phyloP scores from a whole-genome alignment of 2,329 filamentous ascomycete genomes.

The Fusarium burgessii region DNA sequence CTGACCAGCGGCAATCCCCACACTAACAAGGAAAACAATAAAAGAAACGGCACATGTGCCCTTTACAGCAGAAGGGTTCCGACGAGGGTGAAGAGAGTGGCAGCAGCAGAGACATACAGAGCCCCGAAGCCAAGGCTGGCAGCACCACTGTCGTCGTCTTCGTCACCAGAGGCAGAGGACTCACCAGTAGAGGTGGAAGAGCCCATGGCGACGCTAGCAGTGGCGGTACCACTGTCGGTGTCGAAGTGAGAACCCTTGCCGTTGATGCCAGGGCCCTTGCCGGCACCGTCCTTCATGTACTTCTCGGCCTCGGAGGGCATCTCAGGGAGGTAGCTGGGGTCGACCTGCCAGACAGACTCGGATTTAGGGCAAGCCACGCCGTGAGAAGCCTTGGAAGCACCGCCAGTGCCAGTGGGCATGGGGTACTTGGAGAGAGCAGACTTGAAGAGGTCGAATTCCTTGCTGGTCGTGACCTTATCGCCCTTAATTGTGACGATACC shows the following conservation, averaged over 20 bases:
- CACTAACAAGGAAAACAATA: slow-evolving; percentile 26
- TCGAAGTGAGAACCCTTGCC: slow-evolving; percentile 67
- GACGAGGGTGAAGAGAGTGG: slow-evolving; percentile 54
- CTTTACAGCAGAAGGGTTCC: slow-evolving; percentile 56
- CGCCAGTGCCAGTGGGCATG: slow-evolving; percentile 63
- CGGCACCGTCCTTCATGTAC: slow-evolving; percentile 67
- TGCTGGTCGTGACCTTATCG: slow-evolving; percentile 63
- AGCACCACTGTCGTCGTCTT: slow-evolving; percentile 50
- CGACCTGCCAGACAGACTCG: slow-evolving; percentile 63
- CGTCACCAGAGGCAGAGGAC: slow-evolving; percentile 28
- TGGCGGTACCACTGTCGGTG: slow-evolving; percentile 60
- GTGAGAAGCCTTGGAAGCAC: slow-evolving; percentile 61
- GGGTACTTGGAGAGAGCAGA: slow-evolving; percentile 62
- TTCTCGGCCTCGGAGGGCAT: slow-evolving; percentile 64
- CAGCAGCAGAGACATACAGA: slow-evolving; percentile 52
- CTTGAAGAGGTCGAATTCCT: slow-evolving; percentile 71
- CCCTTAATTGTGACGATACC: slow-evolving; percentile 79
- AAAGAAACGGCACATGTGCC: slow-evolving; percentile 7
- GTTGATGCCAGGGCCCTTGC: slow-evolving; percentile 64
- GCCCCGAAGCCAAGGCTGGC: slow-evolving; percentile 49
- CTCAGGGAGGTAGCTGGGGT: slow-evolving; percentile 61
- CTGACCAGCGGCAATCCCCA: slow-evolving; percentile 16
- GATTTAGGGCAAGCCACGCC: slow-evolving; percentile 62
- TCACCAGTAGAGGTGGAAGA: slow-evolving; percentile 47
- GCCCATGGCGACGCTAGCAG: slow-evolving; percentile 54